A percentile compares a stretch with the other conserved stretches of the same genome.
phyloP scores from a whole-genome alignment of 2,329 filamentous ascomycete species.

The Trichoderma sp. region DNA sequence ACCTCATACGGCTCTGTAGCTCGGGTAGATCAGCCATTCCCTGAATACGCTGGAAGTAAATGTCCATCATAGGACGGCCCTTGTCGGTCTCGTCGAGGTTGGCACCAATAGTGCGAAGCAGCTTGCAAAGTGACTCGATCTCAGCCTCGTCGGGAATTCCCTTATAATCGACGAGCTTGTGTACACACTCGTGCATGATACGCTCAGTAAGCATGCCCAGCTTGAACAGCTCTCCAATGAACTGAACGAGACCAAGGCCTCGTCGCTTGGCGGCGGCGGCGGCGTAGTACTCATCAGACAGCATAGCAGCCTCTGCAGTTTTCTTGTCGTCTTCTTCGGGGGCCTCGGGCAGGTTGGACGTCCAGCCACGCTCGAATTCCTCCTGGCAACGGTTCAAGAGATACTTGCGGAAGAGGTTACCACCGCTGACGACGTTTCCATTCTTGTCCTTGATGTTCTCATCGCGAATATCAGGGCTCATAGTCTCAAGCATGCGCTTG shows the following conservation, averaged over 20 bases:
- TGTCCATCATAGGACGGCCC: constrained; percentile 83
- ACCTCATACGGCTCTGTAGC: constrained; percentile 83
- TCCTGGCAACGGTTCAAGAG: constrained; percentile 97
- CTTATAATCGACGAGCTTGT: constrained; percentile 94
- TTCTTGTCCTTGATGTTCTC: constrained; percentile 92
- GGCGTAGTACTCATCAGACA: constrained; percentile 95
- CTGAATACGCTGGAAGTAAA: constrained; percentile 89
- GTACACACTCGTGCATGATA: constrained; percentile 99
- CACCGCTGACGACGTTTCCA: constrained; percentile 85
- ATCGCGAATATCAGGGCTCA: constrained; percentile 93
- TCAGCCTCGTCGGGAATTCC: constrained; percentile 92
- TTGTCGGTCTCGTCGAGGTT: constrained; percentile 84
- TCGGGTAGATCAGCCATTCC: constrained; percentile 77
- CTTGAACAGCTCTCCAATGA: constrained; percentile 99
- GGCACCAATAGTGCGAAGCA: constrained; percentile 86
- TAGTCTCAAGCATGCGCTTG: constrained; percentile 92
- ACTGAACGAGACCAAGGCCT: constrained; percentile 96
- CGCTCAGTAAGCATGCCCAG: constrained; percentile 97
- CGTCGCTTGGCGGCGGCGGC: constrained; percentile 94
- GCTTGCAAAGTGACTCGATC: constrained; percentile 91
- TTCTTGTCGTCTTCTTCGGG: constrained; percentile 60
- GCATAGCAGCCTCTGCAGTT: constrained; percentile 71
- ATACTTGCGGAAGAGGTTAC: constrained; percentile 96
- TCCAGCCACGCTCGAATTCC: constrained; percentile 98
- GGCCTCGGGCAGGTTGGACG: constrained; percentile 76